Base-by-base conservation (phyloP, 2,329 filamentous ascomycete species). In the Apiospora phragmitis region DNA sequence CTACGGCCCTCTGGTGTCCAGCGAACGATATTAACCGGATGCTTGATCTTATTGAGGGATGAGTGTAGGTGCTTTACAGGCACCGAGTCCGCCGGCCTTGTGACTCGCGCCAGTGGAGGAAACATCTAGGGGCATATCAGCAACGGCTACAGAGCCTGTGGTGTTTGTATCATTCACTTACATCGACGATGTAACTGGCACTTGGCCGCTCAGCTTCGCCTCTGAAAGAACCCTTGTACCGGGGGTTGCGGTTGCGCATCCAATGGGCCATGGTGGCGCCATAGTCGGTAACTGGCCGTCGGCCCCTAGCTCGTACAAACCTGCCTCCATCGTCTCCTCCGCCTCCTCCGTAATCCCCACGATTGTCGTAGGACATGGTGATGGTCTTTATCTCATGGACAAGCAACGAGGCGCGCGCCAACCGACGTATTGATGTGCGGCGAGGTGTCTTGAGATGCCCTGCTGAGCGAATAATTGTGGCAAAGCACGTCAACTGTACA, bases 11-110 rank as follows among this genome's bases (percentile, higher is more conserved):
- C 96, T 8, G 96, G 96, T 21, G 97, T 99, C 96, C 96, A 99
- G 80, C 94, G 90, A 51, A 99, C 95, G 11, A 98, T 94, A 74
- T 98, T 98, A 78, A 99, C 93, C 1, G 96, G 96, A 76, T 98
- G 96, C 79, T 97, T 97, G 78, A 97, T 95, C 80, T 99, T 99
- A 84, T 98, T 98, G 8, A 98, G 89, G 0, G 96, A 98, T n/a
- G 96, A 97, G 80, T 99, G 96, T 51, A 99, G 88, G 79, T 98
- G 95, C 77, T 96, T 95, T n/a, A 94, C 93, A 16, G 96, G 95
- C 65, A 99, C 93, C 1, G 94, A 93, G 80, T 98, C 94, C 71
- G 92, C 94, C 26, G 95, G 91, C 73, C 89, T 91, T 74, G 91
- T 88, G 68, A 91, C 85, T 79, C 93, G 88, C 45, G 93, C 94